Evolutionary conservation across 164 flowering plant genomes (phyloP).

Genomic region (Vitis labrusca): DNA sequence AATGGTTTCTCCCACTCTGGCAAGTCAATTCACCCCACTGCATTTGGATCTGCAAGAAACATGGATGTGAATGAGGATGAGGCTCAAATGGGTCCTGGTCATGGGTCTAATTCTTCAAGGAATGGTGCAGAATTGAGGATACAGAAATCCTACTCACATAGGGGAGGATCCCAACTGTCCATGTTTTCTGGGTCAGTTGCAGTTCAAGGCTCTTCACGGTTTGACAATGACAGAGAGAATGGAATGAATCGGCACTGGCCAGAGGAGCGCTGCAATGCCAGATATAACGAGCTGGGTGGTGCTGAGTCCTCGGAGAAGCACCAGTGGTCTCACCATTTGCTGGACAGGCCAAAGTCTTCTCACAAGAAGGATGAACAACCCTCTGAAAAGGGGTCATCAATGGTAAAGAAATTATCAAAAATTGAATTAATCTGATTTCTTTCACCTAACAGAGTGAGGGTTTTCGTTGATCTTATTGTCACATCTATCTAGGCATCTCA

Average conservation of each 20-base stretch:
- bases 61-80: conserved; percentile 15
- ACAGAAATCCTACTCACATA: conserved; percentile 42
- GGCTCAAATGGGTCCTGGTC: conserved; percentile 20
- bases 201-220: conserved; percentile 39
- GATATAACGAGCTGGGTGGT: conserved; percentile 37
- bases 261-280: conserved; percentile 26
- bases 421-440: no score
- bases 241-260: conserved; percentile 40
- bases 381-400: conserved; percentile 30
- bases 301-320: conserved; percentile 37
- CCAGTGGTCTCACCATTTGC: conserved; percentile 49
- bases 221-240: conserved; percentile 33
- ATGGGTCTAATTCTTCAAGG: conserved; percentile 22
- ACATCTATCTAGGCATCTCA: not conserved
- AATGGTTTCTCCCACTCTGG: conserved; percentile 34
- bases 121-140: conserved; percentile 35
- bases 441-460: no score
- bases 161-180: conserved; percentile 36
- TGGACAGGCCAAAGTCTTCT: conserved; percentile 41
- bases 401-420: conserved; percentile 23
- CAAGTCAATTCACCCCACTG: conserved; percentile 25
- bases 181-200: conserved; percentile 56
- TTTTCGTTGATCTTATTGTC: no score
- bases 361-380: conserved; percentile 43
- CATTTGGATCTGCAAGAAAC: conserved; percentile 19